Evolutionary conservation across 345 rosid species (phyloP), one percentile per base, ranked within the genome.

Genomic region (Dimocarpus longan): DNA sequence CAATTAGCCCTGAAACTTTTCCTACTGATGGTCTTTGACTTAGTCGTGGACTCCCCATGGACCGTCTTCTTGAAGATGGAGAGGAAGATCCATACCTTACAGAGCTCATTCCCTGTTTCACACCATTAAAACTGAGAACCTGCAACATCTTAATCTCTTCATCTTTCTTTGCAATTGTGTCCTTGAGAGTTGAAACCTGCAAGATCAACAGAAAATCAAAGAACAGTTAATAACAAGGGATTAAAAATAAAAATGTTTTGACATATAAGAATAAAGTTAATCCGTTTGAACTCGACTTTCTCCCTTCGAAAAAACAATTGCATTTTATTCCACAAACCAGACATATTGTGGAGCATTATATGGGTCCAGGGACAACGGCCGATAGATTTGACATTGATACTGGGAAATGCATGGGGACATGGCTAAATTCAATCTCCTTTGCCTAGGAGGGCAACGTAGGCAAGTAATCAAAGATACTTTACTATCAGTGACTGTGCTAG

Each of bases 171-270:
- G 88, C 76, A 71, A 93, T 79, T 46, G 82, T 83, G 66, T 96
- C 95, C 84, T 91, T 93, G 42, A 96, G 91, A 75, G 76, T 85
- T n/a, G 94, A 67, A 37, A 96, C 95, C 98, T 95, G 84, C 74
- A 79, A 75, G 75, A 78, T 71, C 54, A 74, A 75, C 10, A 39
- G 26, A 22, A 70, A 56, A 54, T n/a, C 56, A 70, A 73, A 81
- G 44, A 72, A 78, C 52, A 52, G 70, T 60, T 46, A 40, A 68
- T 21, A 48, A 66, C 56, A 40, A 12, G 13, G 8, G 39, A 71
- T 43, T 22, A 26, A 32, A 13, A 48, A 76, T 28, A 10, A 16
- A 40, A 21, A 40, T 9, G 32, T 60, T 19, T n/a, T 60, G 13
- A 60, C 65, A 60, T 26, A 26, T 15, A 68, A 24, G 5, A 10